phyloP scores from a whole-genome alignment of 139 green algal genomes.

The Chlamydomonas sphaeroides region DNA sequence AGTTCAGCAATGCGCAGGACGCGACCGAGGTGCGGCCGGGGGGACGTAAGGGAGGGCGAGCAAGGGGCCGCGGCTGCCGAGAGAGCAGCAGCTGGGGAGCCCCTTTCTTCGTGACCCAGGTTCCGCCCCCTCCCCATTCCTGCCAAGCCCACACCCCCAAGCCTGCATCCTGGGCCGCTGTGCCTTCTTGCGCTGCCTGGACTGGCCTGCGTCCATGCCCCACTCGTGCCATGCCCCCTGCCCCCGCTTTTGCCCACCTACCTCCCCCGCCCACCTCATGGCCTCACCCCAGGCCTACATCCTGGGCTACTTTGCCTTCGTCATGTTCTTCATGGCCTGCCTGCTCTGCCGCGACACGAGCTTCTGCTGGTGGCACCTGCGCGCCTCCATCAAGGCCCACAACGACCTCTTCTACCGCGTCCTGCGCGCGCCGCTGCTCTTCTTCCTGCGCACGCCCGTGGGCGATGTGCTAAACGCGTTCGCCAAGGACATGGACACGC shows the following conservation, averaged over 20 bases:
- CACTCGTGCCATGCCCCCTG: neutral
- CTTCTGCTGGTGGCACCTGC: constrained; percentile 60
- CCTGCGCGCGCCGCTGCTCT: constrained; percentile 62
- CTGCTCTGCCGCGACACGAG: constrained; percentile 60
- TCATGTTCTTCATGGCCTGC: constrained; percentile 58
- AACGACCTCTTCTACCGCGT: constrained; percentile 63
- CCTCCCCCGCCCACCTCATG: too few species aligned
- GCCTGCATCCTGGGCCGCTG: too few species aligned
- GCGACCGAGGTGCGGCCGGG: constrained; percentile 19
- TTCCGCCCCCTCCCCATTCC: too few species aligned
- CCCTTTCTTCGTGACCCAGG: too few species aligned
- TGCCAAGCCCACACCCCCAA: too few species aligned
- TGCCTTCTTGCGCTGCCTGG: too few species aligned
- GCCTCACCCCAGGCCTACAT: constrained; percentile 64
- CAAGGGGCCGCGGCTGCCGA: too few species aligned
- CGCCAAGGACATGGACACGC: constrained; percentile 61
- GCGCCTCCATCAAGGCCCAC: constrained; percentile 55
- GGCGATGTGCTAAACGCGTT: constrained; percentile 66
- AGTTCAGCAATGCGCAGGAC: neutral
- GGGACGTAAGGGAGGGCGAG: too few species aligned
- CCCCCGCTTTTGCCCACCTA: too few species aligned
- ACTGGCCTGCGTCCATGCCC: too few species aligned
- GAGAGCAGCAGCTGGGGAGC: too few species aligned
- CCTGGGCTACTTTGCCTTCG: constrained; percentile 62
- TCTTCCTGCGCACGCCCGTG: constrained; percentile 68